A percentile compares a stretch with the other conserved stretches of the same genome.
Conservation (phyloP, 1,284 basidiomycete genomes). For the Cutaneotrichosporon sp. region DNA sequence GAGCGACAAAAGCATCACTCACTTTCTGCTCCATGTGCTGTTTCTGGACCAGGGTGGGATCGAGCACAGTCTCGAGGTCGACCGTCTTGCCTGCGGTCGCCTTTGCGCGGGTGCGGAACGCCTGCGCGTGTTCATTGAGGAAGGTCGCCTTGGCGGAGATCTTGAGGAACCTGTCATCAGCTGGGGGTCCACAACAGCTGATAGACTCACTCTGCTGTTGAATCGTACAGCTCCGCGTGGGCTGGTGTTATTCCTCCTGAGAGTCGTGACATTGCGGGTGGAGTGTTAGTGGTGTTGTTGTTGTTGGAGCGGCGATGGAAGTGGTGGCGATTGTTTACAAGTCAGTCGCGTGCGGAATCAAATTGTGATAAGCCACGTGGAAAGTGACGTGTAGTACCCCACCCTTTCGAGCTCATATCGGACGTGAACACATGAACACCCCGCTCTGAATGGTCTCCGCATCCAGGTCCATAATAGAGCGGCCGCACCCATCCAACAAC, state of each 20-base stretch:
- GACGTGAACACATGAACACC: too few species aligned
- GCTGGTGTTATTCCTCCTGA: not conserved
- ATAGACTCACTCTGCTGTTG: not conserved
- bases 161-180: slow-evolving; percentile 4
- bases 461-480: too few species aligned
- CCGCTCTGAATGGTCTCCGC: too few species aligned
- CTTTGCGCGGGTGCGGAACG: not conserved
- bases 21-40: not conserved
- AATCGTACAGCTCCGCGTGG: not conserved
- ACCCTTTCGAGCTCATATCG: too few species aligned
- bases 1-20: not conserved
- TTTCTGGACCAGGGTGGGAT: not conserved
- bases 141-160: not conserved
- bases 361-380: too few species aligned
- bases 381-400: too few species aligned
- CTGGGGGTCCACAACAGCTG: not conserved
- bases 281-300: slow-evolving; percentile 60
- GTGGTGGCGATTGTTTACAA: slow-evolving; percentile 63
- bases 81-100: not conserved
- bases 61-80: not conserved
- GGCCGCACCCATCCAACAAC: too few species aligned
- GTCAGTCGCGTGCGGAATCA: too few species aligned
- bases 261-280: slow-evolving; percentile 49
- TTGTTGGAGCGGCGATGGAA: slow-evolving; percentile 74
- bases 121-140: not conserved